Evolutionary conservation across 1,139 yeast species (phyloP).

Genomic region (Taphrina flavorubra): DNA sequence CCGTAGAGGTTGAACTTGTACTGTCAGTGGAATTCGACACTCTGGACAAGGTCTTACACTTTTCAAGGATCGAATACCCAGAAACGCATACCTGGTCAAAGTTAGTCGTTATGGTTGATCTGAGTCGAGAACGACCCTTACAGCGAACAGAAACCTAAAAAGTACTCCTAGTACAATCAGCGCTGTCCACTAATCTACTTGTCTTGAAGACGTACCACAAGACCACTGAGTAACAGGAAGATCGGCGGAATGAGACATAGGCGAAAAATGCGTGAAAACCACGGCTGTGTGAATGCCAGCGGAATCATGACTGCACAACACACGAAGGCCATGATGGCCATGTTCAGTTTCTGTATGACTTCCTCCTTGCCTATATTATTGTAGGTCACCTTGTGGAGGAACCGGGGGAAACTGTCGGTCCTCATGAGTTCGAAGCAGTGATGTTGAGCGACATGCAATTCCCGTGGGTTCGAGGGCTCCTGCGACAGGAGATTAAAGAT

Average conservation of each 20-base stretch:
- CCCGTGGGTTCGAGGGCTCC: background rate
- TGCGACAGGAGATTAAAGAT: background rate
- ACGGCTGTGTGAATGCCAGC: slow-evolving; percentile 18
- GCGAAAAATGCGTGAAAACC: slow-evolving; percentile 9
- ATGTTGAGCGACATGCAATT: slow-evolving; percentile 8
- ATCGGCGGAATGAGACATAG: slow-evolving; percentile 1
- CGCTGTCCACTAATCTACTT: background rate
- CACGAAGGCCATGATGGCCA: slow-evolving; percentile 5
- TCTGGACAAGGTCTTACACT: slow-evolving; percentile 5
- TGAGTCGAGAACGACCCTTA: background rate
- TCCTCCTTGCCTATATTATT: slow-evolving; percentile 20
- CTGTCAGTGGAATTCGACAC: background rate
- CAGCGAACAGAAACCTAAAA: slow-evolving; percentile 16
- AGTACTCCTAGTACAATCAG: background rate
- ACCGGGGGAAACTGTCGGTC: slow-evolving; percentile 8
- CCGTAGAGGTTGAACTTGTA: slow-evolving; percentile 19
- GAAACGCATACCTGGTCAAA: slow-evolving; percentile 1
- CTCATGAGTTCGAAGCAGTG: slow-evolving; percentile 19
- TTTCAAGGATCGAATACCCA: slow-evolving; percentile 10
- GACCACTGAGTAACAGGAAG: background rate
- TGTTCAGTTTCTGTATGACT: slow-evolving; percentile 3
- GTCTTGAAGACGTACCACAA: background rate
- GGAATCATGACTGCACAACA: slow-evolving; percentile 1
- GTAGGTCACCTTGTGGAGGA: slow-evolving; percentile 20
- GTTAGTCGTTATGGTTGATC: too few species aligned